These are phyloP conservation scores for Lupinus albus DNA, from an alignment of 306 rosid species.

Conservation along the genomic window DNA sequence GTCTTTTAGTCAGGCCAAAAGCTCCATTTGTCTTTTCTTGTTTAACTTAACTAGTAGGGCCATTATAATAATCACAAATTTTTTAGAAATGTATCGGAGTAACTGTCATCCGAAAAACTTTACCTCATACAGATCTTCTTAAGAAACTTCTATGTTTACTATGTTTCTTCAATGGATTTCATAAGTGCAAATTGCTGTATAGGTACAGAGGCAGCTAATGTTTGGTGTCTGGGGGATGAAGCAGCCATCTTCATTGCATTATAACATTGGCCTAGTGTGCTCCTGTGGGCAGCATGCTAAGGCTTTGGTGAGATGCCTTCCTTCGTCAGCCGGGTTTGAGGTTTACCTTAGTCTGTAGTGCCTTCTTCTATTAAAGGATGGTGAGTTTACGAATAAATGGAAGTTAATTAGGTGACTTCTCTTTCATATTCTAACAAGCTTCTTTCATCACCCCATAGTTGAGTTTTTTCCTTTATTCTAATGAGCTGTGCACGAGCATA, in stretches of 20 bases:
- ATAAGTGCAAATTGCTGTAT: not conserved
- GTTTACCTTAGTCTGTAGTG: not conserved
- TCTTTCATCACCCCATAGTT: not conserved
- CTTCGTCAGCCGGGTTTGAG: not conserved
- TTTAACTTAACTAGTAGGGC: not conserved
- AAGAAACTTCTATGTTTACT: not conserved
- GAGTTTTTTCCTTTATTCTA: not conserved
- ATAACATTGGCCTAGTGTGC: not conserved
- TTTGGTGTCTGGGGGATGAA: not conserved
- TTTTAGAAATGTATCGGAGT: not conserved
- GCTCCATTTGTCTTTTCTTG: not conserved
- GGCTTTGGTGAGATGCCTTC: not conserved
- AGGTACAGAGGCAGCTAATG: not conserved
- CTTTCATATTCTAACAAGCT: not conserved
- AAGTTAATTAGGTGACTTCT: not conserved
- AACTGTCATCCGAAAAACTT: not conserved
- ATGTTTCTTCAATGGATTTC: not conserved
- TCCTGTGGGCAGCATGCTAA: not conserved
- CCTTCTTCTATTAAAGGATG: not conserved
- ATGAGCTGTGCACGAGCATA: not conserved
- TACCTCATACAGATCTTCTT: not conserved
- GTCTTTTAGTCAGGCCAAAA: not conserved
- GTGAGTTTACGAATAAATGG: not conserved
- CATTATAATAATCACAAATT: conserved; percentile 1
- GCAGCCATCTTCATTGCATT: not conserved